Evolutionary conservation across 768 basidiomycete species (phyloP).

Genomic region (Kwoniella europaea): DNA sequence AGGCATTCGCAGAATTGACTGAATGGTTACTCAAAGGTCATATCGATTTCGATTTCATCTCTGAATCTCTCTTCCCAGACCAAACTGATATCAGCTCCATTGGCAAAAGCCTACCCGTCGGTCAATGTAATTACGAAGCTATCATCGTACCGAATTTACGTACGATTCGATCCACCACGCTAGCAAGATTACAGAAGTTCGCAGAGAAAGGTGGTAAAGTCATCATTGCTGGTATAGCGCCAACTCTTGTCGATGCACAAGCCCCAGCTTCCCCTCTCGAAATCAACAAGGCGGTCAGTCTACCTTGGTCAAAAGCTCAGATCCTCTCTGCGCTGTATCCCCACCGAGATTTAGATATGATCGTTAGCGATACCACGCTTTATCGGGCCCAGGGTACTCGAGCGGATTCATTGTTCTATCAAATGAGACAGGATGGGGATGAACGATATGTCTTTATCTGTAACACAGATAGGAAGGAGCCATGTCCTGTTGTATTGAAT

Average conservation of each 20-base stretch:
- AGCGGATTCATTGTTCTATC: conserved; percentile 37
- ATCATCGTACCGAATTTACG: conserved; percentile 42
- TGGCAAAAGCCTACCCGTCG: conserved; percentile 31
- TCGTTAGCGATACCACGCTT: conserved; percentile 28
- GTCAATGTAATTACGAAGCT: conserved; percentile 39
- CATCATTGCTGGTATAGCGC: conserved; percentile 34
- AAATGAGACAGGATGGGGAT: conserved; percentile 37
- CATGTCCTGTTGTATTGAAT: conserved; percentile 20
- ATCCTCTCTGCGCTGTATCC: conserved; percentile 30
- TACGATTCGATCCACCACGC: conserved; percentile 42
- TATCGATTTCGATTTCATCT: conserved; percentile 50
- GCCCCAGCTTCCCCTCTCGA: neutral
- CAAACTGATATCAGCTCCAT: conserved; percentile 28
- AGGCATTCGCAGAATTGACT: conserved; percentile 35
- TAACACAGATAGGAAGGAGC: conserved; percentile 38
- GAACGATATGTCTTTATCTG: conserved; percentile 43
- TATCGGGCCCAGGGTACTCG: conserved; percentile 30
- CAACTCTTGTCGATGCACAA: conserved; percentile 37
- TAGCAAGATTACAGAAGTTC: conserved; percentile 34
- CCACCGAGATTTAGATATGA: conserved; percentile 36
- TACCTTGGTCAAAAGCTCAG: conserved; percentile 29
- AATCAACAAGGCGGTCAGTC: conserved; percentile 2
- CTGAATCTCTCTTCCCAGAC: conserved; percentile 39
- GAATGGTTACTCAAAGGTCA: conserved; percentile 43
- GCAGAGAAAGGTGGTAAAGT: conserved; percentile 36